Evolutionary conservation across 768 basidiomycete genomes (phyloP).

Genomic region (Boletellus sp.): DNA sequence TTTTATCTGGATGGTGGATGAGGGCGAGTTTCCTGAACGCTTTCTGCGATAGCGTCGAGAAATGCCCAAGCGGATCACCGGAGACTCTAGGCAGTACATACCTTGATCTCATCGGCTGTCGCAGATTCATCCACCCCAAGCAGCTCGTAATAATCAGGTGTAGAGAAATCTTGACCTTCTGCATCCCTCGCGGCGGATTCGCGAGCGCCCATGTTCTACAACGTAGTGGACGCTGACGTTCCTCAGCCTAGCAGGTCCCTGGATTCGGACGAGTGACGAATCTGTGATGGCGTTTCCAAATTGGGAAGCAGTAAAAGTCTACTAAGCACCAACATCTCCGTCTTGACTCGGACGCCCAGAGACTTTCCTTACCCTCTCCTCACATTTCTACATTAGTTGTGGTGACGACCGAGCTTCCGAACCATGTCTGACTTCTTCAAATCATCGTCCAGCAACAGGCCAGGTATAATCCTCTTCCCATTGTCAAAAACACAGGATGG

Average conservation of each 20-base stretch:
- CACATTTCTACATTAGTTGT: neutral
- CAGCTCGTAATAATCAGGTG: slow-evolving; percentile 76
- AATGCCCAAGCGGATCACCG: neutral
- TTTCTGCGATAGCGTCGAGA: slow-evolving; percentile 42
- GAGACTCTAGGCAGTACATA: slow-evolving; percentile 18
- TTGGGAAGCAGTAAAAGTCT: neutral
- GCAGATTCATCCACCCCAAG: slow-evolving; percentile 80
- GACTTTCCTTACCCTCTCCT: no score
- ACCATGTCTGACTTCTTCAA: slow-evolving; percentile 56
- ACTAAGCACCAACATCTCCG: neutral
- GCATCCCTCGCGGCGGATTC: slow-evolving; percentile 51
- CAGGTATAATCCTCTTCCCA: slow-evolving; percentile 14
- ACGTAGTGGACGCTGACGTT: neutral
- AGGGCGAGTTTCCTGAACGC: slow-evolving; percentile 84
- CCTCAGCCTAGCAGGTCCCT: neutral
- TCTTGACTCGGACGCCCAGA: no score
- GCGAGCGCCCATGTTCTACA: slow-evolving; percentile 57
- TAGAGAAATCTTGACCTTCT: slow-evolving; percentile 21
- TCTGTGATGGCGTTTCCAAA: slow-evolving; percentile 11
- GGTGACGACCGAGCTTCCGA: neutral
- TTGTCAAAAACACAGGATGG: neutral
- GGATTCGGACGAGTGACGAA: no score
- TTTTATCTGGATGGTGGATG: slow-evolving; percentile 87
- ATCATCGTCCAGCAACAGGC: slow-evolving; percentile 31
- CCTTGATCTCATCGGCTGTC: slow-evolving; percentile 87